Base-by-base conservation (phyloP, 306 rosid genomes). In the Leucaena leucocephala region DNA sequence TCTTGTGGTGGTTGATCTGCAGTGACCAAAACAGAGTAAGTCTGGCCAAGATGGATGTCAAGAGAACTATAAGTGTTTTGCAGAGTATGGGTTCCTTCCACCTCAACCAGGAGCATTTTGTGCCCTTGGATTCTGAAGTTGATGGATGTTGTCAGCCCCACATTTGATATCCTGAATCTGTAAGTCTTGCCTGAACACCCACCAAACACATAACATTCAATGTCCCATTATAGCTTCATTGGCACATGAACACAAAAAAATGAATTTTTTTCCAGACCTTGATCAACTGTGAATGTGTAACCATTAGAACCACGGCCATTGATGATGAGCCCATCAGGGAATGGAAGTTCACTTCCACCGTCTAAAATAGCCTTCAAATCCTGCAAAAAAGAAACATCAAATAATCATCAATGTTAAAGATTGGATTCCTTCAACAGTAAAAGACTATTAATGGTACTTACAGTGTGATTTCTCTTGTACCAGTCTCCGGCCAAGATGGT, bases 71-170 rank as follows among this genome's bases (percentile, higher is more conserved):
- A 94, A 52, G 84, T 85, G 84, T 89, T 91, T 71, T 94, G 98
- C 45, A 92, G 89, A 2, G 90, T 71, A 84, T 94, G 98, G 8
- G 88, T 85, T 83, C 98, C 98, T 92, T 94, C 98, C 59, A 94
- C 94, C 89, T 94, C 98, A 35, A 90, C 93, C 65, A 94, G 83
- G 61, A 77, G 17, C 90, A 94, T 81, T 83, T 85, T 92, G 82
- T 92, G 98, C 61, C 96, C 97, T 81, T 94, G 91, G 75, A 94
- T 89, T 85, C 98, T 89, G 76, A 94, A 87, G 76, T 94, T 94
- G 48, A 94, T 88, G 2, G 97, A 87, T 27, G 92, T 89, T 46
- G 88, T 76, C 52, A 92, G 81, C 59, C 98, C 98, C 77, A 94
- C 98, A 36, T 94, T 94, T 0, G 97, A 94, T 78, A 92, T 90